Percentiles rank a stretch among this genome's conserved stretches.
Evolutionary conservation across 108 stramenopile species (phyloP).

Genomic region (Epithemia pelagica): DNA sequence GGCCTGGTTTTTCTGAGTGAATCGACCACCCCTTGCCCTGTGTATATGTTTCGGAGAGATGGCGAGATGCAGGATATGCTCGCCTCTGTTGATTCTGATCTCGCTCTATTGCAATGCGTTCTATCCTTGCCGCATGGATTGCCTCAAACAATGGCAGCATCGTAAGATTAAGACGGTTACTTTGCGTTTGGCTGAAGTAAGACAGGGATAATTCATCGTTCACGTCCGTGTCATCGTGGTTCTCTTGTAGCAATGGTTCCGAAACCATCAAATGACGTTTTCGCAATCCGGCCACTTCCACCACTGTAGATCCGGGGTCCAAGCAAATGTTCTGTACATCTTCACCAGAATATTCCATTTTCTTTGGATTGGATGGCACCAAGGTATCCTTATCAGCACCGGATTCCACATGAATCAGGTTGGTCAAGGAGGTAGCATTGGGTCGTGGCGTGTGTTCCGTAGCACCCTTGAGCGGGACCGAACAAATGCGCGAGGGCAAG

Average conservation of each 20-base stretch:
- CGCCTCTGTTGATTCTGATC: not conserved
- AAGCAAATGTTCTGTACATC: slow-evolving; percentile 42
- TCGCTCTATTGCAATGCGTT: not conserved
- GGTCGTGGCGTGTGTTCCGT: slow-evolving; percentile 74
- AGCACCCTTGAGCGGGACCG: slow-evolving; percentile 17
- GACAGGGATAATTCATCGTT: not conserved
- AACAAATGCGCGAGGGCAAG: slow-evolving; percentile 30
- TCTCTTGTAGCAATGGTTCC: slow-evolving; percentile 10
- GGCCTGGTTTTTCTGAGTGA: slow-evolving; percentile 37
- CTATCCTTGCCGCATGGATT: not conserved
- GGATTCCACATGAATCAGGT: slow-evolving; percentile 36
- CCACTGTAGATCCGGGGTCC: slow-evolving; percentile 52
- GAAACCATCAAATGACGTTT: slow-evolving; percentile 1
- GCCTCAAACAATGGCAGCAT: not conserved
- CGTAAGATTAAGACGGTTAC: not conserved
- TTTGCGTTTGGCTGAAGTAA: not conserved
- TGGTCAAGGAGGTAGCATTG: slow-evolving; percentile 41
- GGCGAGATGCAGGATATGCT: not conserved
- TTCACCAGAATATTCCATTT: slow-evolving; percentile 49
- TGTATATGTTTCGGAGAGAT: slow-evolving; percentile 28
- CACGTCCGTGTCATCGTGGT: not conserved
- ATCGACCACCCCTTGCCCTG: slow-evolving; percentile 70
- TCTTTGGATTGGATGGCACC: slow-evolving; percentile 28
- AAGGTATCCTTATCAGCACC: slow-evolving; percentile 18
- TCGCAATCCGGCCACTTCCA: slow-evolving; percentile 35